Evolutionary conservation across 2,329 filamentous ascomycete species (phyloP), one percentile per base, ranked within the genome.

Genomic region (Paracoccidioides brasiliensis): DNA sequence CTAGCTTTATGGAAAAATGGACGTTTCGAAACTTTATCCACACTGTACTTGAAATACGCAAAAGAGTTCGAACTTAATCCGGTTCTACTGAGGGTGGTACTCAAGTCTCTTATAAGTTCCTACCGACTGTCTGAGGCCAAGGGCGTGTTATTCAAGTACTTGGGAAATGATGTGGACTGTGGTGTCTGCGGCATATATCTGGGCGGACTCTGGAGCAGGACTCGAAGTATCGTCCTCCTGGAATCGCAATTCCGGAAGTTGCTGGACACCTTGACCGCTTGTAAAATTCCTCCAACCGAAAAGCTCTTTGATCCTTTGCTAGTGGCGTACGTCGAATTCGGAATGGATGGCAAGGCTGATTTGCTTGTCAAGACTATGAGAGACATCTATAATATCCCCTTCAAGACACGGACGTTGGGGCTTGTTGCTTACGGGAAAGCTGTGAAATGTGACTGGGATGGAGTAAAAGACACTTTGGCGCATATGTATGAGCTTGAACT

Each of bases 241-340:
- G 69, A 66, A 54, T 63, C 61, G 15, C 66, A 70, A 59, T 64
- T 70, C 33, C 63, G 61, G 45, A 69, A 64, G 53, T 56, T 70
- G 8, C 37, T 69, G 35, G 57, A 57, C 2, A 64, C 15, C 57
- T 72, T 5, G 56, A 59, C 5, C 61, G 65, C 4, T 54, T 37
- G 70, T 33, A 59, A 58, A 33, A 70, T 69, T 56, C 41, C 54
- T 1, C 63, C 66, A n/a, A 71, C 65, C 4, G 65, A 71, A 33
- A 69, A 69, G 45, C 62, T 74, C 22, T 70, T 73, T 59, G 70
- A 70, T 52, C 70, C 72, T 6, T 59, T 74, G 37, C 52, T 75
- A 49, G 69, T 69, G 51, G 67, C 69, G 37, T 72, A 69, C 55
- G 57, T 74, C 41, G 68, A 71, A 35, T 67, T 67, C 51, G 70